Evolutionary conservation across 352 stramenopile genomes (phyloP), one percentile per base, ranked within the genome.

Genomic region (Pythium pyrilobum): DNA sequence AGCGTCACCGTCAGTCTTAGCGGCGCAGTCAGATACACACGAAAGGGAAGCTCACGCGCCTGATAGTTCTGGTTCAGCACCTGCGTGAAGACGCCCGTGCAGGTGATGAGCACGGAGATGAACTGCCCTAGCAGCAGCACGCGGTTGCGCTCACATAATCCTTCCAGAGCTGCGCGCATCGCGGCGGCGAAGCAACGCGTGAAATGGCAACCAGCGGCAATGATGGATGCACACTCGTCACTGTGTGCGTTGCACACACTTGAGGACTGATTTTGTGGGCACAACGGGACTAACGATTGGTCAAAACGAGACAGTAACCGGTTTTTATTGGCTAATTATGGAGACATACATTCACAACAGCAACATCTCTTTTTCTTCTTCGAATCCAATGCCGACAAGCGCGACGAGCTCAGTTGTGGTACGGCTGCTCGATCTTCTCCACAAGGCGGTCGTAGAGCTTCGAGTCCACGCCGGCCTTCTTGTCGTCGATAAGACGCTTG

Each of bases 61-160:
- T 80, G 51, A 47, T 95, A 95, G 49, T 79, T 87, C 25, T 83
- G 71, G 48, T 78, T 90, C 37, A 97, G 72, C 27, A 77, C 57
- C 39, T 95, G 77, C 15, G 85, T 91, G 68, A 93, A 96, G 36
- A 97, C 75, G 37, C 84, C 81, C 13, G 87, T 96, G 45, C 71
- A 80, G 28, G 89, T 75, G 58, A 97, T 95, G 39, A 96, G 68
- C 37, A 95, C 45, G 37, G 83, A 96, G 48, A 97, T 91, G 53
- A 89, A 74, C 57, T 97, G 89, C 6, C 90, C 89, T 11, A 92
- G 66, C 52, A 87, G 44, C 32, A 94, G 58, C 44, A 85, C 75
- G 40, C 72, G 74, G 62, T 87, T 72, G 56, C 62, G 67, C 59
- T 55, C 67, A 34, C 69, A 80, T n/a, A 73, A 24, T n/a, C 59